phyloP scores from a whole-genome alignment of 2,329 filamentous ascomycete species.

The Shiraia bambusicola region DNA sequence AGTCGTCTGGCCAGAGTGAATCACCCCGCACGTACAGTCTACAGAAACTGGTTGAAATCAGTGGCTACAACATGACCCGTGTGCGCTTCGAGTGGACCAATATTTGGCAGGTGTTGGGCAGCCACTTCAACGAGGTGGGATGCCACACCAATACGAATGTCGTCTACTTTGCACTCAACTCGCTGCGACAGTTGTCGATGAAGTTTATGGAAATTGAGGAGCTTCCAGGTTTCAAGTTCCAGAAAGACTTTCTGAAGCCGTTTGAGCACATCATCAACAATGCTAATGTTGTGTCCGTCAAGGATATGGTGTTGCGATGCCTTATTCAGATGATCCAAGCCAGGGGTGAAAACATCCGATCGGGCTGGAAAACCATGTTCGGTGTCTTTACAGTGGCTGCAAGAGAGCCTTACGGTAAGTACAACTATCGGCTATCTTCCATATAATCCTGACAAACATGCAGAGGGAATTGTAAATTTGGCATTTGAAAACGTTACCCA shows the following conservation, averaged over 20 bases:
- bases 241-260: conserved; percentile 97
- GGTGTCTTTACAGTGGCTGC: conserved; percentile 97
- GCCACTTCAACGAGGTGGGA: conserved; percentile 97
- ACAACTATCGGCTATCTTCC: not conserved
- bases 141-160: conserved; percentile 96
- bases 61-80: conserved; percentile 99
- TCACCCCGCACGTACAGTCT: conserved; percentile 95
- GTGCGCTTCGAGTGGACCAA: conserved; percentile 98
- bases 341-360: conserved; percentile 92
- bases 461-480: conserved; percentile 91
- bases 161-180: conserved; percentile 96
- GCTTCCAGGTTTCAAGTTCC: conserved; percentile 97
- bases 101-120: conserved; percentile 96
- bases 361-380: conserved; percentile 99
- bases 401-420: conserved; percentile 74
- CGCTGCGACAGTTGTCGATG: conserved; percentile 93
- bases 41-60: conserved; percentile 97
- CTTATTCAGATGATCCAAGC: conserved; percentile 99
- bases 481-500: conserved; percentile 96
- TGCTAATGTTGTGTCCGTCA: conserved; percentile 85
- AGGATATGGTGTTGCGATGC: conserved; percentile 95
- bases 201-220: conserved; percentile 99
- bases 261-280: conserved; percentile 98
- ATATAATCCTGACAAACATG: not conserved
- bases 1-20: conserved; percentile 93